phyloP scores from a whole-genome alignment of 140 eudicot genomes.

The Erigeron philadelphicus region DNA sequence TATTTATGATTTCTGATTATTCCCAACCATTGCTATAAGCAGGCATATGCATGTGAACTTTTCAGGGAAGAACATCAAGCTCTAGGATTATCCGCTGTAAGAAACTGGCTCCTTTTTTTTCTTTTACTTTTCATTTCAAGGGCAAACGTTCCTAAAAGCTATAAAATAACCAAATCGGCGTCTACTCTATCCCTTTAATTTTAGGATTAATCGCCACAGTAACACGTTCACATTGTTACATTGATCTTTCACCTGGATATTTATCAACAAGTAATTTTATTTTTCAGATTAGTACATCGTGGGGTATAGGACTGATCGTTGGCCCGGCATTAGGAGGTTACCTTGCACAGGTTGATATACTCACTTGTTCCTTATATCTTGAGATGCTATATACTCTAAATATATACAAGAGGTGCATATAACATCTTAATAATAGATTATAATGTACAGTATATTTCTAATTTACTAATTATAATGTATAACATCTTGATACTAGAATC shows the following conservation, averaged over 20 bases:
- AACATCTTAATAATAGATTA: slow-evolving; percentile 10
- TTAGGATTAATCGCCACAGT: no score
- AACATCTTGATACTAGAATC: not conserved
- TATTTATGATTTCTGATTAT: not conserved
- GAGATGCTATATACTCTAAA: not conserved
- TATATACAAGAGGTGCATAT: not conserved
- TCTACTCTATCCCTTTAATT: no score
- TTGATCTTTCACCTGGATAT: not conserved
- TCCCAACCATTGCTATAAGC: slow-evolving; percentile 4
- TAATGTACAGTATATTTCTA: slow-evolving; percentile 4
- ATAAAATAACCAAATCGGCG: no score
- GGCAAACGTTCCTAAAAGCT: no score
- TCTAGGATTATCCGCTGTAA: slow-evolving; percentile 65
- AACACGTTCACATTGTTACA: not conserved
- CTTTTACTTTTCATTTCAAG: not conserved
- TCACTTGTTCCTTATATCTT: slow-evolving; percentile 5
- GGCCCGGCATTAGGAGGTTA: slow-evolving; percentile 92
- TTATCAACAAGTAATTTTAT: slow-evolving; percentile 4
- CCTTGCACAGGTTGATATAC: slow-evolving; percentile 73
- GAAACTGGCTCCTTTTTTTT: slow-evolving; percentile 16
- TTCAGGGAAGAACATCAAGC: slow-evolving; percentile 60
- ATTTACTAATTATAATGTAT: no score
- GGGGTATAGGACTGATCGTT: slow-evolving; percentile 77
- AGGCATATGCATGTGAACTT: slow-evolving; percentile 86
- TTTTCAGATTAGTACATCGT: slow-evolving; percentile 68